Evolutionary conservation across 495 filamentous ascomycete species (phyloP).

Genomic region (Aspergillus panamensis): DNA sequence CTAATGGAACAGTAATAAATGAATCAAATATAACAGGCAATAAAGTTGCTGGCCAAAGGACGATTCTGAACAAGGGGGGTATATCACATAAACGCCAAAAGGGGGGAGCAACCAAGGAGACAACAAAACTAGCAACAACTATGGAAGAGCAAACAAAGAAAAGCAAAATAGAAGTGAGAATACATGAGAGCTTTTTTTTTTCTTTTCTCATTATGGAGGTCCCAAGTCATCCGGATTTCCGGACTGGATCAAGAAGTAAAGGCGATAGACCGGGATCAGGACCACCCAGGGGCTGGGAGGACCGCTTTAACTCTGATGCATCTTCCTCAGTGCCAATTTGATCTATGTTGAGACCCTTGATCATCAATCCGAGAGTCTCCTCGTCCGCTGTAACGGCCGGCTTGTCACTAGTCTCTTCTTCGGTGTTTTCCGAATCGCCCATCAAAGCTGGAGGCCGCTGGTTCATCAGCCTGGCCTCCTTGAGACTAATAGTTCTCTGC

Average conservation of each 20-base stretch:
- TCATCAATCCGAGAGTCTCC: slow-evolving; percentile 32
- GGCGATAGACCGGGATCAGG: slow-evolving; percentile 26
- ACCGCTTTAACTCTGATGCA: slow-evolving; percentile 14
- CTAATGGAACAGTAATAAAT: slow-evolving; percentile 1
- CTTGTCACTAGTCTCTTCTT: slow-evolving; percentile 8
- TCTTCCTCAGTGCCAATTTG: slow-evolving; percentile 20
- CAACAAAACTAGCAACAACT: slow-evolving; percentile 4
- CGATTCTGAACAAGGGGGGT: slow-evolving; percentile 27
- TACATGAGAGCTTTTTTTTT: background rate
- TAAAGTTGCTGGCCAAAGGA: too few relatives aligned
- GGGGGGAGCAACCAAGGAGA: slow-evolving; percentile 6
- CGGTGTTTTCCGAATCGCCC: slow-evolving; percentile 33
- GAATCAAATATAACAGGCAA: too few relatives aligned
- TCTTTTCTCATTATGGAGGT: background rate
- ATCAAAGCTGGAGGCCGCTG: slow-evolving; percentile 86
- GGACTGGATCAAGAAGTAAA: slow-evolving; percentile 29
- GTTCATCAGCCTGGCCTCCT: slow-evolving; percentile 76
- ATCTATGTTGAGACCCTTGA: slow-evolving; percentile 36
- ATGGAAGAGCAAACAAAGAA: slow-evolving; percentile 13
- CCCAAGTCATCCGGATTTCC: slow-evolving; percentile 19
- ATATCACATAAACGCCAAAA: slow-evolving; percentile 48
- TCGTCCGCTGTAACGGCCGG: slow-evolving; percentile 18
- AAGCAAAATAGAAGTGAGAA: slow-evolving; percentile 11
- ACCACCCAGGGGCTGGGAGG: slow-evolving; percentile 28
- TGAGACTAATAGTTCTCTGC: slow-evolving; percentile 85